phyloP scores from a whole-genome alignment of 441 rosid genomes.

The Isatis lusitanica region DNA sequence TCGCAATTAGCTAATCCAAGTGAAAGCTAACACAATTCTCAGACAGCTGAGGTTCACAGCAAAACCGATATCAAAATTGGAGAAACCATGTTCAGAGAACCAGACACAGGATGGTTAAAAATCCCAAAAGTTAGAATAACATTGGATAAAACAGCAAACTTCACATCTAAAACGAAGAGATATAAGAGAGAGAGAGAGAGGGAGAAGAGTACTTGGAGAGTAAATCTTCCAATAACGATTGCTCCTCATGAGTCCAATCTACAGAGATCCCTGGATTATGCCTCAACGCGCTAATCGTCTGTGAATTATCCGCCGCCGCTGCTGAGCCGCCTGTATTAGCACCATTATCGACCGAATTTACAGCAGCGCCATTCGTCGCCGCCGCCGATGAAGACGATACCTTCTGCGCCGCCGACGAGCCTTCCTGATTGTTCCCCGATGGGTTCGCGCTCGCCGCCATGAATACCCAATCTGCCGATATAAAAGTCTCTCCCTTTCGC shows the following conservation, averaged over 20 bases:
- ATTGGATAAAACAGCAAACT: conserved; percentile 9
- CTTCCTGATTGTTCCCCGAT: conserved; percentile 55
- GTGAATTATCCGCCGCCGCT: conserved; percentile 35
- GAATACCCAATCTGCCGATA: not conserved
- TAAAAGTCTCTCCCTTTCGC: not conserved
- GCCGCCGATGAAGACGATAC: conserved; percentile 39
- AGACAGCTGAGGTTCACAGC: not conserved
- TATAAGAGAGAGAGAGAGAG: not conserved
- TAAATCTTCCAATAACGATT: conserved; percentile 66
- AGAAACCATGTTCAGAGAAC: not conserved
- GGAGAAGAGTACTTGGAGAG: conserved; percentile 43
- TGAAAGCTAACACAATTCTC: not conserved
- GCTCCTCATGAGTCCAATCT: conserved; percentile 74
- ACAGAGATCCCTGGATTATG: conserved; percentile 65
- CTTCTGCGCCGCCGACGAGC: conserved; percentile 43
- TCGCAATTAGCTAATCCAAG: not conserved
- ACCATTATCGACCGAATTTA: conserved; percentile 46
- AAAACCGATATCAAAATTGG: not conserved
- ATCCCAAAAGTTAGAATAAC: not conserved
- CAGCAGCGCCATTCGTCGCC: conserved; percentile 45
- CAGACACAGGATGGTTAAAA: not conserved
- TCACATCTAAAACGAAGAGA: not conserved
- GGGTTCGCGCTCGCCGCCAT: conserved; percentile 81
- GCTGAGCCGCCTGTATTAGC: conserved; percentile 30
- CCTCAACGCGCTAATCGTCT: conserved; percentile 54